Base-by-base conservation (phyloP, 257 asterid species). In the Solanum neorickii region DNA sequence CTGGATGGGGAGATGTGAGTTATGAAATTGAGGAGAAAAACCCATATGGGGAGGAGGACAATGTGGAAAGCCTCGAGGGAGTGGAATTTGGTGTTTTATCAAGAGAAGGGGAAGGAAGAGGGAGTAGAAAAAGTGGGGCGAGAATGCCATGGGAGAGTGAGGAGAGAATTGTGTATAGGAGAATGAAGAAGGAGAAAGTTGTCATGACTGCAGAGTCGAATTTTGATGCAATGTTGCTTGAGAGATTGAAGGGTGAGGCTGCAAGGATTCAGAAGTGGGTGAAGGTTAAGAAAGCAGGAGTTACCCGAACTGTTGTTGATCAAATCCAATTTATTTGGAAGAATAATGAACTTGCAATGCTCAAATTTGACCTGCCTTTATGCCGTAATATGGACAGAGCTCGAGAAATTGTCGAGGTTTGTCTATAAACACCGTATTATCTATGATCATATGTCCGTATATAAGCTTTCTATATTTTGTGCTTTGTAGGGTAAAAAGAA, bases 221-320 rank as follows among this genome's bases (percentile, higher is more conserved):
- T 74, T 93, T 95, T 90, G 99, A 94, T 90, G 89, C 69, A 62
- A 82, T 85, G 88, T 92, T 97, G 90, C 92, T 97, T 82, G 92
- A 93, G 66, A 94, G 96, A 87, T 88, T 97, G 92, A 92, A 94
- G 90, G 83, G 86, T 85, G 97, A 94, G 91, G 96, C 98, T 90
- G 92, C 91, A 78, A 52, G 49, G 89, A 92, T 97, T 70, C 91
- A 86, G 90, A 92, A 89, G 90, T 95, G 99, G 99, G 94, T 95
- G 77, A 97, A 97, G 90, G 96, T 95, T 90, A 97, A 90, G 94
- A 97, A 97, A 92, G 94, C 96, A 73, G 99, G 99, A 76, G 97
- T 97, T 70, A 95, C 94, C 85, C 94, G 90, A 89, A 93, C 91
- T 86, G 98, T 94, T 85, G 94, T 94, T 82, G 91, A 93, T 92